Base-by-base conservation (phyloP, 1,284 basidiomycete species). In the Trichosporon sp. region DNA sequence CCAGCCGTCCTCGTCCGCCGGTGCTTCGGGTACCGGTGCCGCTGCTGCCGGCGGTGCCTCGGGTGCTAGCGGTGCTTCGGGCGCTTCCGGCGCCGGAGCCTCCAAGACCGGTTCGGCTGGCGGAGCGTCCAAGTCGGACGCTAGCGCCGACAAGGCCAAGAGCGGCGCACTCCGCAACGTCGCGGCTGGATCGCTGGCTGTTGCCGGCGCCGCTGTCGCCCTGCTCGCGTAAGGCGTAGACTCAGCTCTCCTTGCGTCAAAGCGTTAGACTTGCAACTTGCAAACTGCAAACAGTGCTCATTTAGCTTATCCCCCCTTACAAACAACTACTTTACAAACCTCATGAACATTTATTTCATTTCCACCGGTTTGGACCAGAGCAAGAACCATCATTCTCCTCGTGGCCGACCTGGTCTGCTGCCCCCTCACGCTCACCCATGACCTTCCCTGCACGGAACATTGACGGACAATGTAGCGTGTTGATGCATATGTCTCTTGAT, bases 171-270 rank as follows among this genome's bases (percentile, higher is more conserved):
- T 21, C 14, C 46, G 27, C 14, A 46, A 34, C 32, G 33, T 25
- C 11, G 59, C 32, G 40, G 56, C 56, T 40, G 54, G 37, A 21
- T 8, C 57, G 37, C 23, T 62, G 21, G 61, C 56, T 32, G 40
- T 27, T 23, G 27, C 25, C 31, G 56, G 37, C 36, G 61, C 14
- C 21, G 61, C 40, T 8, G n/a, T 40, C 23, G 61, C 61, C 56
- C 40, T 58, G 13, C 61, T 62, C 40, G 34, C 46, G n/a, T 62
- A 62, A 62, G 19, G 34, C 34, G 10, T n/a, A n/a, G n/a, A n/a
- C n/a, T n/a, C n/a, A n/a, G n/a, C n/a, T n/a, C n/a, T n/a, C n/a
- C n/a, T n/a, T n/a, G n/a, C n/a, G n/a, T n/a, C n/a, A n/a, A n/a
- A n/a, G n/a, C n/a, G n/a, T n/a, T n/a, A n/a, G n/a, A n/a, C n/a